These are phyloP conservation scores for Mortierella polycephala DNA, from an alignment of 371 early-diverging fungal species.

Conservation along the genomic window DNA sequence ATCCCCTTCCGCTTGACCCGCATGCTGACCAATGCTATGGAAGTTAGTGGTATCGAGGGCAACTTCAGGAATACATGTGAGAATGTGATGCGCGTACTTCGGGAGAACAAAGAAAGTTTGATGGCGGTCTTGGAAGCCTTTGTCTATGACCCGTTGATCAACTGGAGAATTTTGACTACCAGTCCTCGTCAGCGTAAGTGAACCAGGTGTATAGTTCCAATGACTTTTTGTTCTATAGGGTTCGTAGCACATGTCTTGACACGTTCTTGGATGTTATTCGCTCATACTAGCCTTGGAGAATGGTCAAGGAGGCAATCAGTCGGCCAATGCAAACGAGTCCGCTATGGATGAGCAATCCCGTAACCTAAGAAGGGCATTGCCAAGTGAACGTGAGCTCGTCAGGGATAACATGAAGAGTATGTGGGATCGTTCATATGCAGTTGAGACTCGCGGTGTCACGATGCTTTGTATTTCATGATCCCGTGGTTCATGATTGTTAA, in stretches of 20 bases:
- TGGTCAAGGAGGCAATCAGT: slow-evolving; percentile 37
- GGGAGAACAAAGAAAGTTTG: slow-evolving; percentile 95
- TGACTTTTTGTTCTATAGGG: background rate
- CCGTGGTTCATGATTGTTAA: slow-evolving; percentile 1
- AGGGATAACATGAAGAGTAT: slow-evolving; percentile 51
- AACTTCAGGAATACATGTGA: slow-evolving; percentile 96
- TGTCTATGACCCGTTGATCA: slow-evolving; percentile 97
- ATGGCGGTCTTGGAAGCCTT: slow-evolving; percentile 99
- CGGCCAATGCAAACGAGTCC: slow-evolving; percentile 25
- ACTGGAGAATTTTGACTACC: slow-evolving; percentile 78
- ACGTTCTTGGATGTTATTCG: background rate
- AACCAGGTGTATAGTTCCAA: background rate
- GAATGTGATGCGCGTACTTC: slow-evolving; percentile 95
- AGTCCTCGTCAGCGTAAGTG: slow-evolving; percentile 58
- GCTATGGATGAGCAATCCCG: slow-evolving; percentile 50
- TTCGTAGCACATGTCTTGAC: background rate
- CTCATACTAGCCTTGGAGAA: slow-evolving; percentile 33
- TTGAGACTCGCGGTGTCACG: no score
- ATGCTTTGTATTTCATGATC: background rate
- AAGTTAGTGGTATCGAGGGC: slow-evolving; percentile 96
- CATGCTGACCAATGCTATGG: slow-evolving; percentile 99
- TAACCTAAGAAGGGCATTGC: slow-evolving; percentile 38
- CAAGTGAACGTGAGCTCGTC: slow-evolving; percentile 49
- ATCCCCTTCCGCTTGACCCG: slow-evolving; percentile 98
- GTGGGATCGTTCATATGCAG: background rate